phyloP scores from a whole-genome alignment of 768 basidiomycete species.

The Auriscalpium vulgare region DNA sequence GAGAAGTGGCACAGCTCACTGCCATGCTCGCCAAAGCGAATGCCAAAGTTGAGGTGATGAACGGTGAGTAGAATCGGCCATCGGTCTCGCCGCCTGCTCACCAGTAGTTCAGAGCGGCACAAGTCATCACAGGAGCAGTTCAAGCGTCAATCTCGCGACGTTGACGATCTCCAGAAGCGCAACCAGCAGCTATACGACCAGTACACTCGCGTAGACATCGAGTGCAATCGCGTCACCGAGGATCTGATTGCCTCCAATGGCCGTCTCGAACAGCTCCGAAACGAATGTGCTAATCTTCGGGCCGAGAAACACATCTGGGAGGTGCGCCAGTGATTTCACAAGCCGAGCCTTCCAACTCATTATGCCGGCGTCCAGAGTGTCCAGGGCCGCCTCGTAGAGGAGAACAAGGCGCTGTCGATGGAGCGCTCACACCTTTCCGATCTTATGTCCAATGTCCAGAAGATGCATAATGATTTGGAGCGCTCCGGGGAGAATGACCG shows the following conservation, averaged over 20 bases:
- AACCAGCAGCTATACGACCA: constrained; percentile 70
- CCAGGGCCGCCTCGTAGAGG: constrained; percentile 74
- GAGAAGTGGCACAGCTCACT: constrained; percentile 56
- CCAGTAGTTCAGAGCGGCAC: constrained; percentile 47
- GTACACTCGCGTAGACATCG: constrained; percentile 67
- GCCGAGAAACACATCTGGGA: constrained; percentile 95
- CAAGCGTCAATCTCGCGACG: constrained; percentile 50
- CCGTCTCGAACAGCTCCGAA: constrained; percentile 68
- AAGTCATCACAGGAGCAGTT: constrained; percentile 66
- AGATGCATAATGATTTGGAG: constrained; percentile 85
- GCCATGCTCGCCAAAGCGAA: constrained; percentile 75
- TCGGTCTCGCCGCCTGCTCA: neutral
- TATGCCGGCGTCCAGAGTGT: constrained; percentile 42
- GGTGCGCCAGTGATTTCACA: constrained; percentile 35
- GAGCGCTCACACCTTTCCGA: constrained; percentile 84
- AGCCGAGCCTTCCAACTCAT: neutral
- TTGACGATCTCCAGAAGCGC: constrained; percentile 58
- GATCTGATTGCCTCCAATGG: constrained; percentile 53
- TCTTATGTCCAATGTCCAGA: constrained; percentile 83
- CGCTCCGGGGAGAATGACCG: constrained; percentile 78
- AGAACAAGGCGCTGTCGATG: constrained; percentile 71
- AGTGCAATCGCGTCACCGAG: constrained; percentile 59
- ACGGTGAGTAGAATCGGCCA: constrained; percentile 40
- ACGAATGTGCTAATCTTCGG: constrained; percentile 79
- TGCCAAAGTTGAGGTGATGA: constrained; percentile 71